A percentile compares a stretch with the other conserved stretches of the same genome.
Conservation (phyloP, 306 rosid genomes). For the Rubus parviflorus region DNA sequence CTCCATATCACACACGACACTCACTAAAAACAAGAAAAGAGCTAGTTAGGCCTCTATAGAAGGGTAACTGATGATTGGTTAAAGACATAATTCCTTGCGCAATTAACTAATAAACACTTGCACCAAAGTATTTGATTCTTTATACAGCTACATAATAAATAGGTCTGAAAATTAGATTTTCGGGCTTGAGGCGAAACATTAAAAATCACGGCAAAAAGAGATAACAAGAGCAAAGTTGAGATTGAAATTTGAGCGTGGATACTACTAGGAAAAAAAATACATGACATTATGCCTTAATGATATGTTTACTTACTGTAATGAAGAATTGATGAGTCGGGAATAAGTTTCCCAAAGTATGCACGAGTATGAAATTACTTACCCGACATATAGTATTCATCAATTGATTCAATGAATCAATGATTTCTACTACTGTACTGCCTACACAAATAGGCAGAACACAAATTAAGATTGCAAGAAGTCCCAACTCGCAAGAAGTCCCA, state of each 20-base stretch:
- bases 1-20: background rate
- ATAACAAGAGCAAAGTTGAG: too few species aligned
- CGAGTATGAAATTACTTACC: too few species aligned
- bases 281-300: background rate
- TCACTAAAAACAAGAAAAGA: background rate
- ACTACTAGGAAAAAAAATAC: background rate
- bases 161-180: background rate
- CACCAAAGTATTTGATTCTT: background rate
- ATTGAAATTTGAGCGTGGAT: background rate
- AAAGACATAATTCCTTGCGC: background rate
- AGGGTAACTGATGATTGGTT: background rate
- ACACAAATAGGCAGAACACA: too few species aligned
- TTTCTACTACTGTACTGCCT: too few species aligned
- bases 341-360: background rate
- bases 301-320: background rate
- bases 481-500: too few species aligned
- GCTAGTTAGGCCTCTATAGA: background rate
- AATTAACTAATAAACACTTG: background rate
- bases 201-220: background rate
- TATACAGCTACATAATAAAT: background rate
- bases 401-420: too few species aligned
- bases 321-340: background rate
- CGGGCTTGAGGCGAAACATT: background rate
- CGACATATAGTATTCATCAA: too few species aligned
- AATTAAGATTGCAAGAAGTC: too few species aligned